Percentiles rank a stretch among this genome's conserved stretches.
Conservation (phyloP, 2,329 filamentous ascomycete species). For the Teratosphaeria nubilosa region DNA sequence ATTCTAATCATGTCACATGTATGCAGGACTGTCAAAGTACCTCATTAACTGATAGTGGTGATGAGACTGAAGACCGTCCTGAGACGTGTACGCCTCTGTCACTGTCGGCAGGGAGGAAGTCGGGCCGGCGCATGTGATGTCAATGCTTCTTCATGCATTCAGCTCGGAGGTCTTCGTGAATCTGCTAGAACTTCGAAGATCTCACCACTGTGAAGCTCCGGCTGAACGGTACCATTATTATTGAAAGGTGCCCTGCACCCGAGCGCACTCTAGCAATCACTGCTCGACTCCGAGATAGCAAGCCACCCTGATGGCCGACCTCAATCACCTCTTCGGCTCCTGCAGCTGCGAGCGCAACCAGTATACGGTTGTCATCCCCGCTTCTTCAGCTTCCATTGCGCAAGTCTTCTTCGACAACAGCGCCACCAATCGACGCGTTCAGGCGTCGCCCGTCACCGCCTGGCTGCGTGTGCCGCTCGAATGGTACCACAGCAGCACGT, state of each 20-base stretch:
- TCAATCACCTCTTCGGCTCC: slow-evolving; percentile 51
- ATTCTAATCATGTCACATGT: neutral
- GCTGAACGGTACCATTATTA: neutral
- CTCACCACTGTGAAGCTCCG: neutral
- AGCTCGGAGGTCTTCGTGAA: neutral
- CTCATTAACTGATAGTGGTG: too few relatives aligned
- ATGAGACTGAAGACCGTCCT: neutral
- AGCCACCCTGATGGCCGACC: neutral
- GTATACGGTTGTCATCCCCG: slow-evolving; percentile 64
- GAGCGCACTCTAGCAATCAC: neutral
- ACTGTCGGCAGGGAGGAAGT: neutral
- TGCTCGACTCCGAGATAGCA: neutral
- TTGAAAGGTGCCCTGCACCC: neutral
- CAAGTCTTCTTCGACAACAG: slow-evolving; percentile 68
- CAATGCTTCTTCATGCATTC: neutral
- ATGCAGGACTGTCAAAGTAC: too few relatives aligned
- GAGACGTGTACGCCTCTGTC: neutral
- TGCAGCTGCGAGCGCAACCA: slow-evolving; percentile 81
- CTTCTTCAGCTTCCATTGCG: slow-evolving; percentile 43
- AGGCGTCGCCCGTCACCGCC: slow-evolving; percentile 64
- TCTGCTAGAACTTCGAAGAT: neutral
- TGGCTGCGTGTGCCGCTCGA: slow-evolving; percentile 73
- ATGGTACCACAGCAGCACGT: slow-evolving; percentile 70
- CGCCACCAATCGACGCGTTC: slow-evolving; percentile 56
- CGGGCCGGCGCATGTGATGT: neutral